A percentile compares a stretch with the other conserved stretches of the same genome.
Conservation (phyloP, 208 protist species). For the Leishmania tarentolae region DNA sequence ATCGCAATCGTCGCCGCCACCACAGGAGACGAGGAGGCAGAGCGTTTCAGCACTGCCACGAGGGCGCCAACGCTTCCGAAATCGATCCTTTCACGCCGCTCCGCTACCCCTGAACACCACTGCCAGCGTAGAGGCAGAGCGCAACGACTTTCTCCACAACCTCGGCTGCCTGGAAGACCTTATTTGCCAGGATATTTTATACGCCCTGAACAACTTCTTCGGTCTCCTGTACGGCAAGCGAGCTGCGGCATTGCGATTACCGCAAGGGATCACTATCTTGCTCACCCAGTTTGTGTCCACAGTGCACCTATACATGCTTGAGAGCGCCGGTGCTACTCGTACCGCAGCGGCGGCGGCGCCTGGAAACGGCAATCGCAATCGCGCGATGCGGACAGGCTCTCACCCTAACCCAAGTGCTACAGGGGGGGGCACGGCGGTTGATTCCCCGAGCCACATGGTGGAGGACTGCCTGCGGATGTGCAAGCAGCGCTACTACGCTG, state of each 20-base stretch:
- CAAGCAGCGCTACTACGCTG: constrained; percentile 34
- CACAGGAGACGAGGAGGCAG: constrained; percentile 5
- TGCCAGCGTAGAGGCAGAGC: constrained; percentile 6
- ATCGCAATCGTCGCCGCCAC: background rate
- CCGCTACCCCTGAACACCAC: background rate
- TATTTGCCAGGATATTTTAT: constrained; percentile 86
- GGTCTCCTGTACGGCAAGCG: constrained; percentile 71
- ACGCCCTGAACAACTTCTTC: constrained; percentile 83
- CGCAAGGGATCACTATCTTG: constrained; percentile 76
- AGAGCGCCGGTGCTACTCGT: constrained; percentile 9
- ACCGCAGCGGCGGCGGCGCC: background rate
- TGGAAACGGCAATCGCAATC: constrained; percentile 8
- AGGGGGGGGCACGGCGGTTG: background rate
- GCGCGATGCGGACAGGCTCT: background rate
- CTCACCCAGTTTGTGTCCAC: constrained; percentile 79
- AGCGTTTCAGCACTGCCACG: background rate
- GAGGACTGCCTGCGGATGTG: constrained; percentile 28
- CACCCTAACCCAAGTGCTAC: background rate
- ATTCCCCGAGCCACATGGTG: constrained; percentile 15
- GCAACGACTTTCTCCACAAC: constrained; percentile 28
- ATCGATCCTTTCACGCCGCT: background rate
- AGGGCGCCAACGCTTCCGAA: background rate
- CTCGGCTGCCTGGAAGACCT: constrained; percentile 73
- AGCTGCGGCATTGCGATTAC: constrained; percentile 58
- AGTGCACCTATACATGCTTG: constrained; percentile 81